Conservation (phyloP, 371 early-diverging fungal species). For the Cokeromyces recurvatus region DNA sequence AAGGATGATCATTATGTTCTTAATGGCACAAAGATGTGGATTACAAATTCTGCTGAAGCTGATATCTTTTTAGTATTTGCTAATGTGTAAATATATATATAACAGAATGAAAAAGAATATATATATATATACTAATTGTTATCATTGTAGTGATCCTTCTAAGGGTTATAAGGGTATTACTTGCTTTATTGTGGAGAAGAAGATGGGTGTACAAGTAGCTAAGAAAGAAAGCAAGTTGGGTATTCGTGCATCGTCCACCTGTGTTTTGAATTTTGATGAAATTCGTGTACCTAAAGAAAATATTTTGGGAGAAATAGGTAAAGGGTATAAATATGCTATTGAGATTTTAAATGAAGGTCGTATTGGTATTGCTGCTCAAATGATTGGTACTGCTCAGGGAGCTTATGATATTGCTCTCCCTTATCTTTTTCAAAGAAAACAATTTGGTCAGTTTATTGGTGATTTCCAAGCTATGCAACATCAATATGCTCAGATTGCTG, state of each 20-base stretch:
- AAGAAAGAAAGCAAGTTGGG: conserved; percentile 98
- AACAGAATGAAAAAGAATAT: background rate
- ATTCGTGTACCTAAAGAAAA: conserved; percentile 85
- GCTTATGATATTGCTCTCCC: conserved; percentile 88
- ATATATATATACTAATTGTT: too few species aligned
- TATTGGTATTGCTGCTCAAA: conserved; percentile 97
- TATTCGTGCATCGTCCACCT: conserved; percentile 95
- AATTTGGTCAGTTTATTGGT: conserved; percentile 85
- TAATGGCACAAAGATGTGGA: conserved; percentile 94
- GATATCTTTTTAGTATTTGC: conserved; percentile 97
- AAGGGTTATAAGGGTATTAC: conserved; percentile 98
- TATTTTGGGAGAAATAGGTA: conserved; percentile 89
- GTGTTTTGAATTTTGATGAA: conserved; percentile 91
- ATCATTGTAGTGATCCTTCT: conserved; percentile 61
- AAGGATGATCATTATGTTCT: conserved; percentile 89
- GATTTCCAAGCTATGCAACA: conserved; percentile 97
- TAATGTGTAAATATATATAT: conserved; percentile 57
- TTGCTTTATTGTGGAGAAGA: conserved; percentile 94
- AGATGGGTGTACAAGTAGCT: conserved; percentile 90
- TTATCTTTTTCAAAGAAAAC: conserved; percentile 94
- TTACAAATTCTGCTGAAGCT: conserved; percentile 86
- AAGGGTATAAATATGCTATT: conserved; percentile 98
- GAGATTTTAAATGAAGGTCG: conserved; percentile 98
- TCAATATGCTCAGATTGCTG: conserved; percentile 92
- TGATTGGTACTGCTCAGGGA: conserved; percentile 96